phyloP scores from a whole-genome alignment of 164 flowering plant species.

The Pachysandra terminalis region DNA sequence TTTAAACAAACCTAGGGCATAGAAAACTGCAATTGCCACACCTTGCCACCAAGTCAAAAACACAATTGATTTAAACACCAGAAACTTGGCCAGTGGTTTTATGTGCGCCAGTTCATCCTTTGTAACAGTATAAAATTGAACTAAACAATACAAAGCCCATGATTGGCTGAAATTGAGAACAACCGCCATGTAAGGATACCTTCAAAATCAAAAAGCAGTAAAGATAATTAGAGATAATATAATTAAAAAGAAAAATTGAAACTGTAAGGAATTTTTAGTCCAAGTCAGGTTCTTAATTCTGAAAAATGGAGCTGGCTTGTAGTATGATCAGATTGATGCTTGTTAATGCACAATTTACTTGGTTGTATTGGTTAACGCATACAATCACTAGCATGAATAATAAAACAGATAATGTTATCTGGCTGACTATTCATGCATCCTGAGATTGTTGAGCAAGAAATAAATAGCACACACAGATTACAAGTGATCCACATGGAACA shows the following conservation, averaged over 20 bases:
- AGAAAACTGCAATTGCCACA: constrained; percentile 79
- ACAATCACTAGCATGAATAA: too few relatives aligned
- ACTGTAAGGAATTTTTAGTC: too few relatives aligned
- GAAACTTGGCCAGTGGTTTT: constrained; percentile 84
- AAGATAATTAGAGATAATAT: not conserved
- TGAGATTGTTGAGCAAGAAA: not conserved
- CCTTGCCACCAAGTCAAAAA: constrained; percentile 99
- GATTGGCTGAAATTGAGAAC: constrained; percentile 95
- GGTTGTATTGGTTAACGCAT: too few relatives aligned
- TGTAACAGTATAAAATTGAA: constrained; percentile 81
- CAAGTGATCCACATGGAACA: not conserved
- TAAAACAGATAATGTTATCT: too few relatives aligned
- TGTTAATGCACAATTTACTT: too few relatives aligned
- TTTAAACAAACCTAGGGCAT: constrained; percentile 72
- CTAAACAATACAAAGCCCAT: constrained; percentile 97
- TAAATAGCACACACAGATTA: not conserved
- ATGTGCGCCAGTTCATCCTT: constrained; percentile 86
- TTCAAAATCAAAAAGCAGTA: constrained; percentile 27
- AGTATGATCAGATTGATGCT: too few relatives aligned
- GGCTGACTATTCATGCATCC: not conserved
- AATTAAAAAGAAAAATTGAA: too few relatives aligned
- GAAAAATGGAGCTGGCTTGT: too few relatives aligned
- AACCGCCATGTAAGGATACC: constrained; percentile 93
- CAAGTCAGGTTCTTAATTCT: too few relatives aligned
- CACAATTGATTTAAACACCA: constrained; percentile 91